These are phyloP conservation scores for Debaryomyces hansenii DNA, from an alignment of 805 yeast genomes.

Conservation along the genomic window DNA sequence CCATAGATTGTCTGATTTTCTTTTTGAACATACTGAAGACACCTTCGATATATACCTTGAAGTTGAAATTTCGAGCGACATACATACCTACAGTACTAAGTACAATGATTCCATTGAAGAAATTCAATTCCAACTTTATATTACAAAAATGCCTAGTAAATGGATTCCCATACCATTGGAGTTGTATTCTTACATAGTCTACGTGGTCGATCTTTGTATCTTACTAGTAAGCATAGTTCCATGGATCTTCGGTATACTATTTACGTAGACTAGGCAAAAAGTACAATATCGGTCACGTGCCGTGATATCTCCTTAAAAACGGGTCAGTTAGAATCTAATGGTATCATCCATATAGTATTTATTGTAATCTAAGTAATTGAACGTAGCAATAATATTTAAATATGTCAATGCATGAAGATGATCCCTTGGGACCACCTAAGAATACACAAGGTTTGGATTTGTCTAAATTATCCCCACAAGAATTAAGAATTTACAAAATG, in stretches of 20 bases:
- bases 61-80: conserved; percentile 21
- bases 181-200: conserved; percentile 25
- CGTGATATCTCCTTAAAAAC: neutral
- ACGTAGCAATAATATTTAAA: neutral
- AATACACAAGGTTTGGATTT: conserved; percentile 51
- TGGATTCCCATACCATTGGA: conserved; percentile 36
- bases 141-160: conserved; percentile 24
- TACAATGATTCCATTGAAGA: conserved; percentile 9
- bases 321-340: neutral
- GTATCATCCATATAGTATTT: too few relatives aligned
- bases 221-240: conserved; percentile 11
- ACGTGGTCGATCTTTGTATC: conserved; percentile 24
- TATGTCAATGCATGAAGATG: conserved; percentile 44
- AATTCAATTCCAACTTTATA: conserved; percentile 22
- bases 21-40: neutral
- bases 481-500: conserved; percentile 69
- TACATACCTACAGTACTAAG: conserved; percentile 12
- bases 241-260: conserved; percentile 2
- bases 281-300: neutral
- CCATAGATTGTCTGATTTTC: conserved; percentile 12
- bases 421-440: conserved; percentile 51
- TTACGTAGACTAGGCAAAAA: neutral
- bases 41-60: conserved; percentile 23
- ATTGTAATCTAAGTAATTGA: too few relatives aligned
- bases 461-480: conserved; percentile 70